A percentile compares a stretch with the other conserved stretches of the same genome.
Conservation (phyloP, 768 basidiomycete species). For the Chalciporus chontae region DNA sequence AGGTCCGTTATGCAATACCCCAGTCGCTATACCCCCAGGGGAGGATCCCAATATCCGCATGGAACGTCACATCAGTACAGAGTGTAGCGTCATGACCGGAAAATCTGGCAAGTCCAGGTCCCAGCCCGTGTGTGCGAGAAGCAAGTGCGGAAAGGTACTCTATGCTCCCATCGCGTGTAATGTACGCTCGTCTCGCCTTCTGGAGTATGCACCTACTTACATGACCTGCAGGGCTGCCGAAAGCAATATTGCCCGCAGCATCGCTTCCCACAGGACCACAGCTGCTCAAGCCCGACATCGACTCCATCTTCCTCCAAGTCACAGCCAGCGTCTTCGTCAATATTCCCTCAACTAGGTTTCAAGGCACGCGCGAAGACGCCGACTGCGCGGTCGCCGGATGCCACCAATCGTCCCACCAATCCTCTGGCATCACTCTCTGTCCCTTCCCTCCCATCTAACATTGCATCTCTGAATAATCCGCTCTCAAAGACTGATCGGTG, state of each 20-base stretch:
- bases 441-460: slow-evolving; percentile 12
- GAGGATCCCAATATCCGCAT: slow-evolving; percentile 81
- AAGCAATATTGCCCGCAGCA: slow-evolving; percentile 75
- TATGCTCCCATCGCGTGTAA: slow-evolving; percentile 72
- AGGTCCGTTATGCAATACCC: slow-evolving; percentile 77
- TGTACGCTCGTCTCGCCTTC: slow-evolving; percentile 43
- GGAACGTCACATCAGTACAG: slow-evolving; percentile 66
- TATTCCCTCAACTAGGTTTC: not conserved
- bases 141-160: slow-evolving; percentile 68
- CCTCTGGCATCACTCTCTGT: slow-evolving; percentile 8
- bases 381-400: slow-evolving; percentile 5
- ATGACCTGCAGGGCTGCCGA: slow-evolving; percentile 54
- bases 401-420: slow-evolving; percentile 1
- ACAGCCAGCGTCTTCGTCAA: not conserved
- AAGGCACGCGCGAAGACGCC: slow-evolving; percentile 6
- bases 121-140: slow-evolving; percentile 55
- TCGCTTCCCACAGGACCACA: slow-evolving; percentile 74
- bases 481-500: slow-evolving; percentile 63
- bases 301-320: slow-evolving; percentile 11
- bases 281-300: slow-evolving; percentile 37
- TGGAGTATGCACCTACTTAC: not conserved
- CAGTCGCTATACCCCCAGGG: slow-evolving; percentile 70
- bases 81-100: slow-evolving; percentile 70
- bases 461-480: slow-evolving; percentile 27
- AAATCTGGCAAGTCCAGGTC: slow-evolving; percentile 45